Evolutionary conservation across 2,329 filamentous ascomycete species (phyloP).

Genomic region (Neonectria magnoliae): DNA sequence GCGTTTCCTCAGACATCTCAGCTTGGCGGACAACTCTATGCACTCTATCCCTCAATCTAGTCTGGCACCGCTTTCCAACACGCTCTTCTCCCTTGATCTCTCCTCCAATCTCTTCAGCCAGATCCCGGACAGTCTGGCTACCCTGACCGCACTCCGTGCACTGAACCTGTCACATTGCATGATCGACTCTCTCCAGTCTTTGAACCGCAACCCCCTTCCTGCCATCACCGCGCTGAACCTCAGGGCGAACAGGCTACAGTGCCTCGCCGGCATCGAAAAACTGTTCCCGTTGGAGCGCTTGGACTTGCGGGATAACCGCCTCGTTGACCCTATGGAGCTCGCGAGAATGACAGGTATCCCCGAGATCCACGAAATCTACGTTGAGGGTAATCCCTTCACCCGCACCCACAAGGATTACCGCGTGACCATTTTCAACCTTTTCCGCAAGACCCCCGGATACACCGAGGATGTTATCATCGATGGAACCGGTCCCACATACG

Average conservation of each 20-base stretch:
- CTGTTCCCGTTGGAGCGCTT: constrained; percentile 88
- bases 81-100: constrained; percentile 89
- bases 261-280: constrained; percentile 89
- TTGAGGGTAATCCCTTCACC: constrained; percentile 90
- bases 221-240: constrained; percentile 95
- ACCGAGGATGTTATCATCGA: constrained; percentile 92
- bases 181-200: constrained; percentile 92
- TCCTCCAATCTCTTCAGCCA: constrained; percentile 95
- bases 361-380: constrained; percentile 91
- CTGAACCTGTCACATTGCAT: constrained; percentile 96
- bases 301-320: constrained; percentile 88
- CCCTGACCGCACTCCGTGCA: constrained; percentile 86
- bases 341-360: constrained; percentile 90
- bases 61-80: constrained; percentile 84
- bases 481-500: constrained; percentile 81
- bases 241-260: constrained; percentile 85
- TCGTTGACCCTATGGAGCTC: constrained; percentile 91
- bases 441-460: constrained; percentile 88
- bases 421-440: constrained; percentile 94
- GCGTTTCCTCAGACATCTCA: constrained; percentile 92
- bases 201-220: constrained; percentile 85
- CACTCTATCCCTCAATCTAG: constrained; percentile 81
- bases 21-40: constrained; percentile 89
- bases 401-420: constrained; percentile 88
- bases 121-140: constrained; percentile 89